Evolutionary conservation across 2,329 filamentous ascomycete genomes (phyloP), one percentile per base, ranked within the genome.

Genomic region (Zalaria obscura): DNA sequence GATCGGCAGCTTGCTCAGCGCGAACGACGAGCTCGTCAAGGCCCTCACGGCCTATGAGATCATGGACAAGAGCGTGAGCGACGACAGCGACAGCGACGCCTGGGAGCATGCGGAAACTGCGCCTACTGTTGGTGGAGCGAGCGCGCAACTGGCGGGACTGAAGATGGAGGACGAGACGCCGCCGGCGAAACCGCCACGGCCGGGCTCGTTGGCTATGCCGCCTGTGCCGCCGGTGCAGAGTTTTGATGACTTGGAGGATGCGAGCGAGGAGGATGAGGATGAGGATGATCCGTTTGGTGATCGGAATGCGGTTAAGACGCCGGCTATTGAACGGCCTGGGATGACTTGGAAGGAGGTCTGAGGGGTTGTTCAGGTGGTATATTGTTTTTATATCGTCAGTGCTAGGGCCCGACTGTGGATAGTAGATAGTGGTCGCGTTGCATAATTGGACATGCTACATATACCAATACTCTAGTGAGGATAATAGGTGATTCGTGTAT

Each of bases 21-120:
- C 89, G 48, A 96, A 98, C 54, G 91, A 98, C 53, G 84, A 93
- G 61, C 78, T 98, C n/a, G 84, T 96, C 34, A 81, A 81, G 47
- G 86, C 88, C 1, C 71, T 98, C 43, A 94, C 93, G 76, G 83
- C 87, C 0, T 98, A 87, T 55, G 89, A 96, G 62, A 84, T 95
- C 52, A 75, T 96, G 48, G 89, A 98, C 57, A 78, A 80, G 46
- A 87, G 83, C 38, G 83, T 89, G 48, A 82, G 86, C 49, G 75
- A 80, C 47, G 76, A 80, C 51, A 78, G 75, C 45, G 75, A 79
- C 52, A 78, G 74, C 47, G 76, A 80, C 40, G 63, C 63, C 9
- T 69, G 70, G 48, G 62, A 81, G 76, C 47, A 47, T 27, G 45
- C 43, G 5, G 48, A 43, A 11, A 25, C 25, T 11, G 33, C 40